Conservation (phyloP, 1,284 basidiomycete species). For the Porogramme epimiltina region DNA sequence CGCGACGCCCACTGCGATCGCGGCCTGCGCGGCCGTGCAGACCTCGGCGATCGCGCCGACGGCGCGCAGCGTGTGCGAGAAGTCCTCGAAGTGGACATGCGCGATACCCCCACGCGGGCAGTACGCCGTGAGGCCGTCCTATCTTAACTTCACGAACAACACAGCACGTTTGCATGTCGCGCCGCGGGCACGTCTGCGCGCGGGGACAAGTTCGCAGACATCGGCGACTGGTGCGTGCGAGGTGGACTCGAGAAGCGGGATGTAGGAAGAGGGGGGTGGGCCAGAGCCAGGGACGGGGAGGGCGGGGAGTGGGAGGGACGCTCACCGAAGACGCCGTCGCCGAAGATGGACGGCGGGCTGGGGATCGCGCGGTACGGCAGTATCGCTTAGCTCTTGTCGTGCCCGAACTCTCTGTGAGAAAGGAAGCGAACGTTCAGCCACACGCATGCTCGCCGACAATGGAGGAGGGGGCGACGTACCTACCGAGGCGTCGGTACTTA, state of each 20-base stretch:
- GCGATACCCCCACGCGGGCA: no score
- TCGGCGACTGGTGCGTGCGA: not conserved
- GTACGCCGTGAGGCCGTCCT: no score
- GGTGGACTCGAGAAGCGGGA: not conserved
- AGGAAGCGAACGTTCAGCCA: not conserved
- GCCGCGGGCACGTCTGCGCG: no score
- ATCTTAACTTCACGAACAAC: no score
- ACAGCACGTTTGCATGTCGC: no score
- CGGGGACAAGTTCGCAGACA: not conserved
- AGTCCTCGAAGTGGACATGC: conserved; percentile 72
- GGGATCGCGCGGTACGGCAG: conserved; percentile 78
- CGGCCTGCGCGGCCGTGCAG: conserved; percentile 72
- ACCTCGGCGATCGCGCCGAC: conserved; percentile 73
- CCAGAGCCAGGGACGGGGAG: not conserved
- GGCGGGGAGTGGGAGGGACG: conserved; percentile 4
- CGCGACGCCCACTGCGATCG: conserved; percentile 79
- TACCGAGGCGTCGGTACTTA: conserved; percentile 85
- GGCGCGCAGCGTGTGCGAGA: conserved; percentile 54
- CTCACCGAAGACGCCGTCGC: conserved; percentile 89
- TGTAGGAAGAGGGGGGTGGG: not conserved
- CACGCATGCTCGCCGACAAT: not conserved
- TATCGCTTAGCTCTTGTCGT: conserved; percentile 93
- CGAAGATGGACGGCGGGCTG: conserved; percentile 80
- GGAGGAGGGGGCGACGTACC: conserved; percentile 41
- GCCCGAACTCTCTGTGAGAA: conserved; percentile 71